Base-by-base conservation (phyloP, 768 basidiomycete species). In the Phylloporus sp. region DNA sequence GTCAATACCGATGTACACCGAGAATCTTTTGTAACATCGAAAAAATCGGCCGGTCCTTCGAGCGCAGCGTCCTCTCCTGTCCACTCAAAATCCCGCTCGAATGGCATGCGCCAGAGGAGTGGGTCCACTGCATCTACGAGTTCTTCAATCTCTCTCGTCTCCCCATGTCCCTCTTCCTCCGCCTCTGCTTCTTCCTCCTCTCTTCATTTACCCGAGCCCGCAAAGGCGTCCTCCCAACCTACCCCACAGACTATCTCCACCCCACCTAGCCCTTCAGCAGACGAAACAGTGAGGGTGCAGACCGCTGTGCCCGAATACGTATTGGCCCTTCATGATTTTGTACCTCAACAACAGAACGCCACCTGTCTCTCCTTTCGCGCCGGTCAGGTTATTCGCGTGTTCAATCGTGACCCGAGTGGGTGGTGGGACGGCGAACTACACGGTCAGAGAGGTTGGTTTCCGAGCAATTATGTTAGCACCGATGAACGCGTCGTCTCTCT, bases 341-440 rank as follows among this genome's bases (percentile, higher is more conserved):
- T 72, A 22, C 88, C 90, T 24, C 79, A 86, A 27, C 77, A 82
- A 31, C 79, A 80, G 52, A 84, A 79, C 60, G 80, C 84, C 9
- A 91, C 88, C 9, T 95, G 92, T 69, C 80, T 99, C 34, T 78
- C 85, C 20, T 98, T 99, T 73, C 80, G 81, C 38, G 87, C 91
- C 1, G 95, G 95, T 4, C 89, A 97, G 64, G 79, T 95, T 48
- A 93, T 98, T 50, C 86, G 86, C 53, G 92, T 97, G n/a, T 74
- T 88, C 43, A 92, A 91, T 62, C 80, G 85, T 57, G 92, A 97
- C 71, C 54, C 76, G 4, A 90, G 86, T 59, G 97, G 97, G 0
- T 98, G 97, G 97, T 98, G 95, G 95, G 95, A 99, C 64, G 97
- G 97, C 10, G 93, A 98, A 70, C 68, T 95, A 16, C 88, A 92